These are phyloP conservation scores for Hordeum marinum DNA, from an alignment of 176 grass and related monocot genomes.

Conservation along the genomic window DNA sequence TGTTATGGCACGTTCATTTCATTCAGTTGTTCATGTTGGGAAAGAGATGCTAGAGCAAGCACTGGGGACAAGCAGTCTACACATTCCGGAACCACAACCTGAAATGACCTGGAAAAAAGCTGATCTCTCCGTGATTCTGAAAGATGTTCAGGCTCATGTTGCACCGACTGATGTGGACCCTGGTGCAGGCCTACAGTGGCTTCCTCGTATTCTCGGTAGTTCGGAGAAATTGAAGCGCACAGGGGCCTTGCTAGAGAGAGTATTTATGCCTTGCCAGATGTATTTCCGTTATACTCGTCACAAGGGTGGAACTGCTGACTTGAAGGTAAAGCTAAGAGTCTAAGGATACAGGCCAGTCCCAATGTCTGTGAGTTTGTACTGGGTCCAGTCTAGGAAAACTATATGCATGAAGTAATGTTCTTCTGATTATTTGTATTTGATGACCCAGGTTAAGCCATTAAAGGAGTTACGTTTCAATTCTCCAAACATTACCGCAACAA, in stretches of 20 bases:
- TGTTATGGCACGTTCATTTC: conserved; percentile 85
- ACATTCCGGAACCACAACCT: conserved; percentile 73
- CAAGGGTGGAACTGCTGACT: conserved; percentile 92
- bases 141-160: conserved; percentile 99
- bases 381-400: conserved; percentile 14
- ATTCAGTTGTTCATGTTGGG: conserved; percentile 95
- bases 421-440: conserved; percentile 9
- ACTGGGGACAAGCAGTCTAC: conserved; percentile 63
- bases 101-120: conserved; percentile 91
- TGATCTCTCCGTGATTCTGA: conserved; percentile 82
- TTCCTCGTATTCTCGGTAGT: conserved; percentile 74
- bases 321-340: conserved; percentile 62
- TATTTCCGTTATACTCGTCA: conserved; percentile 93
- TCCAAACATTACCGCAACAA: conserved; percentile 89
- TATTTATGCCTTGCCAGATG: conserved; percentile 99
- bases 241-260: conserved; percentile 91
- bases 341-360: background rate
- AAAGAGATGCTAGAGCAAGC: conserved; percentile 96
- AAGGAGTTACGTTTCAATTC: conserved; percentile 95
- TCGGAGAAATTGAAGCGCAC: conserved; percentile 89
- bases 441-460: conserved; percentile 81
- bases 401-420: conserved; percentile 23
- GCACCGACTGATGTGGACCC: conserved; percentile 98
- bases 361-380: background rate
- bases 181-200: conserved; percentile 97